Base-by-base conservation (phyloP, 1,284 basidiomycete genomes). In the Tilletia walkeri region DNA sequence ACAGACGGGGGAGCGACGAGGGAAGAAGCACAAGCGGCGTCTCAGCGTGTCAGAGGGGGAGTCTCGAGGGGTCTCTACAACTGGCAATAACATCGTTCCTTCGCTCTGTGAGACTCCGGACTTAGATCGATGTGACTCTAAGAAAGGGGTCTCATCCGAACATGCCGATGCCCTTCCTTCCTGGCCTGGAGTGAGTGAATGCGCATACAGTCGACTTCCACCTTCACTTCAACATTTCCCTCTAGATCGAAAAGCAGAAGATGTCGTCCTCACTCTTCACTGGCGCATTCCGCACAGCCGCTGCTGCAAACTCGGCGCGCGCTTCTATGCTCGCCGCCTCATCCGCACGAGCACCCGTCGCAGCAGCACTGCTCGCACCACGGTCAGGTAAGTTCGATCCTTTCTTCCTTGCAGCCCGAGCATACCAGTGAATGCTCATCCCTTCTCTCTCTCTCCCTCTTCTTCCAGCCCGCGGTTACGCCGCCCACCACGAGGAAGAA, bases 401-500 rank as follows among this genome's bases (percentile, higher is more conserved):
- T 50, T 12, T 18, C 47, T 14, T 10, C 20, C 16, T 7, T 38
- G 47, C 9, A 18, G 20, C 14, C 45, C 36, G 16, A 24, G 24
- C 67, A 24, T 12, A 16, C 4, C 34, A 18, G 10, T 14, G 18
- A 30, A 36, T 68, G 24, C 34, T 68, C 39, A n/a, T 24, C 24
- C 59, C 20, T 20, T 20, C 49, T 4, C 36, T 39, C 18, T 47
- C n/a, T 70, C 20, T 39, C 41, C 30, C 18, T 14, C 18, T 49
- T 66, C 16, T 41, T 0, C 66, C 75, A 78, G 79, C 76, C 50
- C 79, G 79, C 34, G 66, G 70, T 67, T 79, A 79, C 75, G 78
- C 79, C 59, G 73, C 79, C 2, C 79, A 80, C 75, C 75, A 77
- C 69, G 89, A 89, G 76, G 90, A 92, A 85, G 95, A 98, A 87